Evolutionary conservation across 2,329 filamentous ascomycete species (phyloP), one percentile per base, ranked within the genome.

Genomic region (Cryphonectria parasitica): DNA sequence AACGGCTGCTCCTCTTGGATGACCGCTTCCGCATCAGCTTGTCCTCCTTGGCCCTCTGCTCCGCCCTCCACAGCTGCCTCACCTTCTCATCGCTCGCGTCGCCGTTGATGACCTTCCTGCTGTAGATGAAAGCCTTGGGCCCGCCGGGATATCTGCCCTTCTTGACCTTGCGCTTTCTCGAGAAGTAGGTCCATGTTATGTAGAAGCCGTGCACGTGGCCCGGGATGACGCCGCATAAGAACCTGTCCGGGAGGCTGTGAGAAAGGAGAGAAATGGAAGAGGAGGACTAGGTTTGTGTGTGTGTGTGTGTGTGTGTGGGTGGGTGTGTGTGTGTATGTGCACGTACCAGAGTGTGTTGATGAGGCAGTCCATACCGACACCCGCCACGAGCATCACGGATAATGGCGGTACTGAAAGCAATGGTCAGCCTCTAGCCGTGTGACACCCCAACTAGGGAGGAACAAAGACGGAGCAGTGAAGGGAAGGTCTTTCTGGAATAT

Each of bases 311-410:
- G n/a, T n/a, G n/a, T n/a, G n/a, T n/a, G 8, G 11, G n/a, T 7
- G 22, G 19, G 45, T 1, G 45, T 10, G 22, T 2, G 36, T 13
- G 36, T 10, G 36, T 39, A 2, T 11, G 36, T 39, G 7, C 19
- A 8, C 28, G 52, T 58, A 58, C 54, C 63, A 80, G 54, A 79
- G 73, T 73, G 75, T 78, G 72, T 88, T 89, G 19, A 84, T 83
- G 25, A 87, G 81, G 2, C 87, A 85, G 0, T 88, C 82, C 58
- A 90, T 79, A 31, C 85, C 84, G 82, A 90, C 89, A 28, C 88
- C 88, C 2, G 83, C 70, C 31, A 71, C 70, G 58, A 71, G 56
- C 70, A 71, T 71, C 28, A 71, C 70, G 22, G 67, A 66, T 15
- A 71, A 58, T 19, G 70, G 70, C 19, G 70, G 70, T 43, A 71